phyloP scores from a whole-genome alignment of 2,329 filamentous ascomycete genomes.

The Podosphaera xanthii region DNA sequence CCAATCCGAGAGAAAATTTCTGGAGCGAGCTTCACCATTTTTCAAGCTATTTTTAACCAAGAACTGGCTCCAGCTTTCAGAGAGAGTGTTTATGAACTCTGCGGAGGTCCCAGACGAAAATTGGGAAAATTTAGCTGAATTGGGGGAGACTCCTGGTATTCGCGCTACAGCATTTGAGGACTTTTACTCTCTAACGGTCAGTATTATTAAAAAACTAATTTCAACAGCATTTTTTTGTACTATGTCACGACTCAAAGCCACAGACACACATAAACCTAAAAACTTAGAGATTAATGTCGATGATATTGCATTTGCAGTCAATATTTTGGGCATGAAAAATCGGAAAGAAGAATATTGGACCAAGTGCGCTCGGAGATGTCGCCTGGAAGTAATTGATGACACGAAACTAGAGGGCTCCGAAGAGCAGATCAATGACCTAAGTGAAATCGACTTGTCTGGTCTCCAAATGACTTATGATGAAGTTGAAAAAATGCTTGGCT shows the following conservation, averaged over 20 bases:
- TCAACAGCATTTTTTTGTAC: constrained; percentile 47
- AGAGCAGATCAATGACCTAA: not conserved
- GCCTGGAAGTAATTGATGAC: constrained; percentile 25
- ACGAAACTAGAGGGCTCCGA: constrained; percentile 4
- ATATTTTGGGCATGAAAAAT: constrained; percentile 26
- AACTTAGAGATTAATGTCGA: constrained; percentile 9
- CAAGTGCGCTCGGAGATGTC: constrained; percentile 26
- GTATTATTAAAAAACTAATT: constrained; percentile 46
- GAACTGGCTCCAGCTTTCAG: constrained; percentile 40
- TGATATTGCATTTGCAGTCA: constrained; percentile 29
- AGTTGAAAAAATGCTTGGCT: constrained; percentile 10
- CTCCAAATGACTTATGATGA: constrained; percentile 17
- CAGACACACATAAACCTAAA: constrained; percentile 13
- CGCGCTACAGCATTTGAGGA: constrained; percentile 55
- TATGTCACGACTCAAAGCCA: constrained; percentile 39
- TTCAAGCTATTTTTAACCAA: constrained; percentile 32
- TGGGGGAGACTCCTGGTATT: constrained; percentile 37
- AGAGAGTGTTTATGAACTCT: constrained; percentile 52
- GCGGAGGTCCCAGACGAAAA: constrained; percentile 34
- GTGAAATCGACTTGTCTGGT: not conserved
- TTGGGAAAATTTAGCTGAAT: constrained; percentile 38
- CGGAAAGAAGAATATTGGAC: constrained; percentile 27
- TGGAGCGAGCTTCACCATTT: constrained; percentile 21
- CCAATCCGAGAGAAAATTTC: constrained; percentile 11
- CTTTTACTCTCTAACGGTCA: constrained; percentile 44